Evolutionary conservation across 2,329 filamentous ascomycete species (phyloP).

Genomic region (Monosporascus sp.): DNA sequence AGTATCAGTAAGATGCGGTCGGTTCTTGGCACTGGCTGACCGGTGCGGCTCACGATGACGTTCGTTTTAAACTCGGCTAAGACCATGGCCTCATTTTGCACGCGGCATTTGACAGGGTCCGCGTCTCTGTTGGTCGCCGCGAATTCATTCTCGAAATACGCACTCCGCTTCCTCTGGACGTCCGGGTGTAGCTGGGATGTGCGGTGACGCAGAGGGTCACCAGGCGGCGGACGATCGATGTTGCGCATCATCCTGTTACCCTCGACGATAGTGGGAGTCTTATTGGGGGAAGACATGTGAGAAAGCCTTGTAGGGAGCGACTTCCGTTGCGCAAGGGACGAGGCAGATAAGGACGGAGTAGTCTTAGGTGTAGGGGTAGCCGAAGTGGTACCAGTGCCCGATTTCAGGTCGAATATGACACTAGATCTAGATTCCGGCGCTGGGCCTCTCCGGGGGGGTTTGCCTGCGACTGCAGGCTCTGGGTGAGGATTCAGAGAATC

Average conservation of each 20-base stretch:
- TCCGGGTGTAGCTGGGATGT: conserved; percentile 27
- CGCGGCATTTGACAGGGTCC: conserved; percentile 36
- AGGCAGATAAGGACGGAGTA: conserved; percentile 5
- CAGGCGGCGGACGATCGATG: conserved; percentile 34
- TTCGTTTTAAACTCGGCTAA: conserved; percentile 61
- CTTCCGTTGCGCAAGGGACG: conserved; percentile 29
- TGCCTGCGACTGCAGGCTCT: background rate
- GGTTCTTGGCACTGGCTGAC: background rate
- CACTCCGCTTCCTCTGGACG: conserved; percentile 32
- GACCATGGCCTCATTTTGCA: conserved; percentile 51
- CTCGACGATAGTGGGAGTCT: conserved; percentile 26
- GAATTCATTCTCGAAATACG: conserved; percentile 43
- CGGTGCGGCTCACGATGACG: conserved; percentile 45
- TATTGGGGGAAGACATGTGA: conserved; percentile 3
- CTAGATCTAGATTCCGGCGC: background rate
- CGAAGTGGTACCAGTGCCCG: background rate
- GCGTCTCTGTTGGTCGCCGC: conserved; percentile 24
- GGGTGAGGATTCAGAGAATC: background rate
- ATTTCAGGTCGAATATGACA: conserved; percentile 11
- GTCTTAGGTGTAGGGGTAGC: conserved; percentile 9
- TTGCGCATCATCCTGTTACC: conserved; percentile 31
- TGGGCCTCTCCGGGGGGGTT: background rate
- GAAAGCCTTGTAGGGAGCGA: conserved; percentile 13
- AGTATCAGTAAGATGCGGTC: conserved; percentile 3
- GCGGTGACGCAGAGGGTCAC: conserved; percentile 27